Conservation (phyloP, 495 filamentous ascomycete genomes). For the Penicillium coffeae region DNA sequence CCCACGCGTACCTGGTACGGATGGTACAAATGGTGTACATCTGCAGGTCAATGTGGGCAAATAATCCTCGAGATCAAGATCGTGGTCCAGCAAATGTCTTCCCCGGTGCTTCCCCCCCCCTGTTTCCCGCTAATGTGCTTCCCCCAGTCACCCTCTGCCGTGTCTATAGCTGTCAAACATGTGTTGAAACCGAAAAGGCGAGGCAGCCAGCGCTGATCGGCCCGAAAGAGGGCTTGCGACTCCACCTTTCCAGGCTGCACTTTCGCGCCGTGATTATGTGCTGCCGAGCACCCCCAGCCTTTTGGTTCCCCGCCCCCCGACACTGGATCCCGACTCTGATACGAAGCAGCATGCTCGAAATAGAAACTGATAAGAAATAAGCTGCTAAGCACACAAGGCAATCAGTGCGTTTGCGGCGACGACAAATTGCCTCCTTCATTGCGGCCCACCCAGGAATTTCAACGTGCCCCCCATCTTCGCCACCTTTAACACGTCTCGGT, state of each 20-base stretch:
- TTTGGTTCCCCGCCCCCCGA: neutral
- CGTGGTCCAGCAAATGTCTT: no score
- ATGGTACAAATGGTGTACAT: neutral
- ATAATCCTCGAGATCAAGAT: neutral
- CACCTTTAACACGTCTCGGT: conserved; percentile 87
- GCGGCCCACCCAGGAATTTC: conserved; percentile 44
- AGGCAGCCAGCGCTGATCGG: neutral
- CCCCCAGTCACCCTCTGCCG: no score
- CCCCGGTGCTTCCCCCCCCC: no score
- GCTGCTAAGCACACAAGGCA: no score
- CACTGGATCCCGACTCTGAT: no score
- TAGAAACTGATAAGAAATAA: no score
- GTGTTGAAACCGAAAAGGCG: neutral
- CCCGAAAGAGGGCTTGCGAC: neutral
- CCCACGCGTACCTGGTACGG: neutral
- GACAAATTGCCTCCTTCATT: neutral
- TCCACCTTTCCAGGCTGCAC: neutral
- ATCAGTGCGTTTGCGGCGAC: no score
- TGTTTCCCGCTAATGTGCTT: neutral
- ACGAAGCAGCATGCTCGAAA: no score
- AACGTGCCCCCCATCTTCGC: conserved; percentile 67
- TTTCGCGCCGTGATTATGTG: no score
- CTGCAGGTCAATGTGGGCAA: neutral
- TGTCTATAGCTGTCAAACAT: neutral
- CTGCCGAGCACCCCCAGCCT: neutral